These are phyloP conservation scores for Geosiphon pyriformis DNA, from an alignment of 192 early-diverging fungal species.

Conservation along the genomic window DNA sequence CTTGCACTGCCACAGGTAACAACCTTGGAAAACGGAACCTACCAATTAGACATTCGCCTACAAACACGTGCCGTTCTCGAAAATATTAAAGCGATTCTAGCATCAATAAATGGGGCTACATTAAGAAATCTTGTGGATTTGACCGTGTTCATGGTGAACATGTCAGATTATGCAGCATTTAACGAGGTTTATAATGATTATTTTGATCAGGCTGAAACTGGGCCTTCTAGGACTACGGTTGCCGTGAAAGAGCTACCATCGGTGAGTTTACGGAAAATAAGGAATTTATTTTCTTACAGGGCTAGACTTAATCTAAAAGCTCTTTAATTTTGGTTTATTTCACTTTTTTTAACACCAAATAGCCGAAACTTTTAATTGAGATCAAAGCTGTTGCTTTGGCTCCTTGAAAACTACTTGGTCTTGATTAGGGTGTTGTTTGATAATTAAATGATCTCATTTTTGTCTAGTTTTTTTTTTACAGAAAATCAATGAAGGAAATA, in stretches of 20 bases:
- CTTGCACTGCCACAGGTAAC: slow-evolving; percentile 28
- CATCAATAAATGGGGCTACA: slow-evolving; percentile 40
- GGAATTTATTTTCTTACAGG: not conserved
- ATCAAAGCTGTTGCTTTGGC: slow-evolving; percentile 56
- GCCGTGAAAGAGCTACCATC: slow-evolving; percentile 59
- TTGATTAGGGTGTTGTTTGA: no score
- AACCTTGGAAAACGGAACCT: slow-evolving; percentile 46
- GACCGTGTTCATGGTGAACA: slow-evolving; percentile 68
- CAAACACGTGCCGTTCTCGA: slow-evolving; percentile 61
- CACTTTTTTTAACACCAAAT: not conserved
- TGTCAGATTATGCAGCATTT: slow-evolving; percentile 59
- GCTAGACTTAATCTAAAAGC: not conserved
- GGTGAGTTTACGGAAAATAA: slow-evolving; percentile 24
- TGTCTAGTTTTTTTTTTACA: no score
- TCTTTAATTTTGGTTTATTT: not conserved
- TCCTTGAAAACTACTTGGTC: slow-evolving; percentile 26
- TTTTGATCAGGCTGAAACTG: slow-evolving; percentile 53
- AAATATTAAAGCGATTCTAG: slow-evolving; percentile 58
- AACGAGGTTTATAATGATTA: slow-evolving; percentile 64
- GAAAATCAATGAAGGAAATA: no score
- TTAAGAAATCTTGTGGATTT: slow-evolving; percentile 60
- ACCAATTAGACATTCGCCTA: slow-evolving; percentile 51
- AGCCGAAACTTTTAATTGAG: slow-evolving; percentile 59
- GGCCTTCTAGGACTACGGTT: slow-evolving; percentile 59
- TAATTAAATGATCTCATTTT: no score